These are phyloP conservation scores for Mycena floridula DNA, from an alignment of 768 basidiomycete species.

Conservation along the genomic window DNA sequence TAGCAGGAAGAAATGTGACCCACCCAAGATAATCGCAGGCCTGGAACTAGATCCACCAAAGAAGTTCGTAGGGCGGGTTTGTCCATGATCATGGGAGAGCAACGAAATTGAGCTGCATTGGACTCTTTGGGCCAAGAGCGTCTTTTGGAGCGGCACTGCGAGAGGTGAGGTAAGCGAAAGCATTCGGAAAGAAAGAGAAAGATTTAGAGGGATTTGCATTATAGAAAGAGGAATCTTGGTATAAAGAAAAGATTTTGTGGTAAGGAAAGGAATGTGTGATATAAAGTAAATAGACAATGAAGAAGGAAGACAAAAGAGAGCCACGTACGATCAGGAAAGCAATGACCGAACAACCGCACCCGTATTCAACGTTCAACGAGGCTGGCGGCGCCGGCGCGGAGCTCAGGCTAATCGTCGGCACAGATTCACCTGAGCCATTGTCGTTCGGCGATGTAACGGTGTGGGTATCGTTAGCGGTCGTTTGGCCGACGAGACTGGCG, in stretches of 20 bases:
- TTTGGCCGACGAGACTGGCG: conserved; percentile 7
- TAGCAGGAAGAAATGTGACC: too few relatives aligned
- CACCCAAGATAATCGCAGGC: neutral
- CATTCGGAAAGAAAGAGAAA: too few relatives aligned
- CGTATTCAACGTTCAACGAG: conserved; percentile 26
- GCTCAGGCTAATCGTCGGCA: conserved; percentile 12
- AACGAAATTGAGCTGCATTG: conserved; percentile 23
- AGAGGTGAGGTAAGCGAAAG: conserved; percentile 5
- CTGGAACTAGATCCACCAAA: conserved; percentile 11
- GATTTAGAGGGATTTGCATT: too few relatives aligned
- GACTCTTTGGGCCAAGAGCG: conserved; percentile 27
- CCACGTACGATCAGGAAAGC: conserved; percentile 23
- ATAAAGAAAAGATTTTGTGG: neutral
- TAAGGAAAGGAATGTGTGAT: neutral
- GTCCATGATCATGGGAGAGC: conserved; percentile 12
- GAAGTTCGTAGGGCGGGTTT: conserved; percentile 23
- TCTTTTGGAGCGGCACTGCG: conserved; percentile 30
- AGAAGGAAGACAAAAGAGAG: conserved; percentile 34
- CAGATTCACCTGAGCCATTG: conserved; percentile 5
- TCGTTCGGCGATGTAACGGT: conserved; percentile 7
- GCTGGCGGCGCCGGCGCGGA: conserved; percentile 10
- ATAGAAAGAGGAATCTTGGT: too few relatives aligned
- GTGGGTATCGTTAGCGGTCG: conserved; percentile 14
- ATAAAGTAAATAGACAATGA: too few relatives aligned
- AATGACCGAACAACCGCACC: conserved; percentile 34